Percentiles rank a stretch among this genome's conserved stretches.
Evolutionary conservation across 352 stramenopile species (phyloP).

Genomic region (Phytophthora syringae): DNA sequence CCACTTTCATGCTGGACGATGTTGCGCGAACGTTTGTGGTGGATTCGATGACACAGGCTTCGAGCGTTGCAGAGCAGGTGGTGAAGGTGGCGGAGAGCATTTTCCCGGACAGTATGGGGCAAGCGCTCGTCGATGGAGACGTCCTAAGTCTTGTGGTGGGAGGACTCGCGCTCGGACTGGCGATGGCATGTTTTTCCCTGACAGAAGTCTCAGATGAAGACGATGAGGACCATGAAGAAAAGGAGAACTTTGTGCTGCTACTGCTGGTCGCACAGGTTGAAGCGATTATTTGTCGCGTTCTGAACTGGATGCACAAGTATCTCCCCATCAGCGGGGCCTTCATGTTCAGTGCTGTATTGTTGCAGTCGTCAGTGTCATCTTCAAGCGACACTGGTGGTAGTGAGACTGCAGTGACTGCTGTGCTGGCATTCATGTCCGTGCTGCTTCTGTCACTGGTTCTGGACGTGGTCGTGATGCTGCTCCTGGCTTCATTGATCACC

Average conservation of each 20-base stretch:
- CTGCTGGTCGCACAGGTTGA: constrained; percentile 55
- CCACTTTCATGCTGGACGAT: constrained; percentile 58
- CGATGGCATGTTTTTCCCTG: constrained; percentile 31
- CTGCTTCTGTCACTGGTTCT: constrained; percentile 56
- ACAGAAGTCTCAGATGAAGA: constrained; percentile 1
- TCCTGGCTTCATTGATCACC: constrained; percentile 41
- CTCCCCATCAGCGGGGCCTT: constrained; percentile 52
- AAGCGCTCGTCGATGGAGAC: constrained; percentile 38
- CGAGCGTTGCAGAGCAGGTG: constrained; percentile 39
- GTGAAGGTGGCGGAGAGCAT: constrained; percentile 35
- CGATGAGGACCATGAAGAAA: constrained; percentile 4
- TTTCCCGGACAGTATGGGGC: constrained; percentile 39
- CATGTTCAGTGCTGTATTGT: constrained; percentile 50
- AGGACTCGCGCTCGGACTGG: constrained; percentile 38
- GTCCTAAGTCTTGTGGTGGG: constrained; percentile 45
- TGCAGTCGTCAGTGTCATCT: constrained; percentile 29
- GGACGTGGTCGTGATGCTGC: constrained; percentile 47
- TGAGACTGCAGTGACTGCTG: constrained; percentile 22
- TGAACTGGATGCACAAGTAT: constrained; percentile 44
- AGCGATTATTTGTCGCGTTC: constrained; percentile 44
- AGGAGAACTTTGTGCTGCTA: constrained; percentile 46
- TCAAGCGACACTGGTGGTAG: constrained; percentile 6
- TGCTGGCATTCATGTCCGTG: constrained; percentile 51
- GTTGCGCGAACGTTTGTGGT: constrained; percentile 41
- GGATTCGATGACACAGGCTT: constrained; percentile 14